These are phyloP conservation scores for Populus hybrid DNA, from an alignment of 441 rosid species.

Conservation along the genomic window DNA sequence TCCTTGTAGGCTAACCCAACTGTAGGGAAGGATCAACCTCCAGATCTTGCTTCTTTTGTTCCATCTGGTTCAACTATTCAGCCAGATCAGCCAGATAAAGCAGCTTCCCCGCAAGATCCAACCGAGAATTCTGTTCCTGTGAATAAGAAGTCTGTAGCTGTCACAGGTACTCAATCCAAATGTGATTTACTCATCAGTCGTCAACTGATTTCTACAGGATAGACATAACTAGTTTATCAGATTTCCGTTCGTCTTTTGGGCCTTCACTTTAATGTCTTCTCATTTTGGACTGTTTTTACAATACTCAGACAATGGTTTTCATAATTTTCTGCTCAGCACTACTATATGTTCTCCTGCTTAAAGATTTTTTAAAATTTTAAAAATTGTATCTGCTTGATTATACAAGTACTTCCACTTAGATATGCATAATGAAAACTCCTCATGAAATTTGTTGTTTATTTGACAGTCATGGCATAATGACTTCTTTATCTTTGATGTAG, in stretches of 20 bases:
- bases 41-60: conserved; percentile 77
- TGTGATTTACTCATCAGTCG: not conserved
- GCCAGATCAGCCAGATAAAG: conserved; percentile 45
- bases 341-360: not conserved
- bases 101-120: conserved; percentile 30
- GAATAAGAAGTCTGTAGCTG: conserved; percentile 36
- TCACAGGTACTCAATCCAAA: conserved; percentile 38
- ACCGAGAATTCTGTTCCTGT: conserved; percentile 26
- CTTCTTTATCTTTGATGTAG: conserved; percentile 34
- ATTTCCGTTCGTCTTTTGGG: not conserved
- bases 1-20: conserved; percentile 59
- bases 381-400: not conserved
- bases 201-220: not conserved
- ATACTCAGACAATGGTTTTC: not conserved
- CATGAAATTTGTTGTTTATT: not conserved
- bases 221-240: not conserved
- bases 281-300: not conserved
- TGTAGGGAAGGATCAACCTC: conserved; percentile 92
- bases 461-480: not conserved
- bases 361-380: not conserved
- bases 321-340: not conserved
- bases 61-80: conserved; percentile 53
- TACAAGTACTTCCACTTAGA: not conserved
- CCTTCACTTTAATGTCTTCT: not conserved
- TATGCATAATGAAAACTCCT: not conserved